A percentile compares a stretch with the other conserved stretches of the same genome.
Evolutionary conservation across 768 basidiomycete species (phyloP).

Genomic region (Butyriboletus loyo): DNA sequence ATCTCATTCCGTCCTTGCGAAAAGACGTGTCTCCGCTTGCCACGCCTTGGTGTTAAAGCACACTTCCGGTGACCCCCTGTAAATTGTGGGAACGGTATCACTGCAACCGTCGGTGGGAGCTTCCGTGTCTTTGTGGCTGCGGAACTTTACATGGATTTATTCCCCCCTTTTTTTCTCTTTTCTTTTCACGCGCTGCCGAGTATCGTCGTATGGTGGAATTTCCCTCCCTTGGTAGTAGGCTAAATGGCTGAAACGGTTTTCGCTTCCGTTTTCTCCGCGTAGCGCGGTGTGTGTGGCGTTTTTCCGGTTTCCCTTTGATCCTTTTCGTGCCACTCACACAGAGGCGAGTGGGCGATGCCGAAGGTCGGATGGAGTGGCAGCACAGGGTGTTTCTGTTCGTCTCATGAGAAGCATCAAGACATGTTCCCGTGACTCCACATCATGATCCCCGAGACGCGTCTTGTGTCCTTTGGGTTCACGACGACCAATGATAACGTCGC

Average conservation of each 20-base stretch:
- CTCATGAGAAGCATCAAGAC: constrained; percentile 1
- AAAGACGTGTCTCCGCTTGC: not conserved
- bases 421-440: not conserved
- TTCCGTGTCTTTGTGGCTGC: not conserved
- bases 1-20: not conserved
- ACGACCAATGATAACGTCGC: too few species aligned
- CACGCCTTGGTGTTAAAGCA: not conserved
- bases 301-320: not conserved
- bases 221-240: not conserved
- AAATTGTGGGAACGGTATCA: constrained; percentile 7
- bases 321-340: constrained; percentile 7
- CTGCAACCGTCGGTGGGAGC: constrained; percentile 1
- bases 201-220: not conserved
- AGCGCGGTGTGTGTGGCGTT: not conserved
- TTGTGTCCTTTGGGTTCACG: not conserved
- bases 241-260: not conserved
- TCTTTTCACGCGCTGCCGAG: not conserved
- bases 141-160: constrained; percentile 1
- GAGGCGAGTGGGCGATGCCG: not conserved
- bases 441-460: too few species aligned
- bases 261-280: not conserved
- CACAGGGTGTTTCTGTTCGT: not conserved
- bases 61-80: not conserved
- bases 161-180: not conserved
- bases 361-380: not conserved